Percentiles rank a stretch among this genome's conserved stretches.
Conservation (phyloP, 75 land plant species). For the Selaginella moellendorffii region DNA sequence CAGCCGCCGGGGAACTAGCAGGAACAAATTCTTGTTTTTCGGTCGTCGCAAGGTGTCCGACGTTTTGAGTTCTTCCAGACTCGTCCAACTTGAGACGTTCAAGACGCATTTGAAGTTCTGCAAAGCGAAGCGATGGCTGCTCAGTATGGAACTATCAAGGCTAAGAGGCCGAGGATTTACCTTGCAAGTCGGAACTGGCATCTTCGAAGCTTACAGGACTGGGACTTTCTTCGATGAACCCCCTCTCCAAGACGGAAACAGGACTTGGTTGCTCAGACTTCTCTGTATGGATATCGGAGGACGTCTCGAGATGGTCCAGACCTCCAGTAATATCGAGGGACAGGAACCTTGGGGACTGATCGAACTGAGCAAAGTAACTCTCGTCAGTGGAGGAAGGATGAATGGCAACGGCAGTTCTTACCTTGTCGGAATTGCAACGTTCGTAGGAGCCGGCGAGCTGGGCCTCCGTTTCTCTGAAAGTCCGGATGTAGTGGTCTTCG, state of each 20-base stretch:
- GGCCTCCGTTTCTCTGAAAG: background rate
- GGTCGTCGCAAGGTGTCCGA: slow-evolving; percentile 25
- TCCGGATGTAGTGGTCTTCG: background rate
- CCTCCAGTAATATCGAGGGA: background rate
- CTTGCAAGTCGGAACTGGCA: slow-evolving; percentile 43
- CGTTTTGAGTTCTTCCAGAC: slow-evolving; percentile 10
- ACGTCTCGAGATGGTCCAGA: too few species aligned
- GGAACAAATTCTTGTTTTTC: background rate
- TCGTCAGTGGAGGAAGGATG: too few species aligned
- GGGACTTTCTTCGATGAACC: slow-evolving; percentile 33
- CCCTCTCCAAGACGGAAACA: slow-evolving; percentile 48
- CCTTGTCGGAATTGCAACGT: background rate
- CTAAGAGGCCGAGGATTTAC: slow-evolving; percentile 14
- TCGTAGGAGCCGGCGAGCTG: background rate
- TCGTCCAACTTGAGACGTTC: slow-evolving; percentile 28
- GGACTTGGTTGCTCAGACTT: slow-evolving; percentile 52
- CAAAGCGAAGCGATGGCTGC: background rate
- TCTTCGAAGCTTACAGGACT: slow-evolving; percentile 36
- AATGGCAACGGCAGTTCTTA: too few species aligned
- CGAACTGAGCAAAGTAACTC: background rate
- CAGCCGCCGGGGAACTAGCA: background rate
- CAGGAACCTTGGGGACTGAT: background rate
- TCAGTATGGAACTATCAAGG: background rate
- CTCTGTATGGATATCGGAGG: background rate
- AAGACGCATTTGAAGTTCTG: slow-evolving; percentile 50